These are phyloP conservation scores for Penicillium sp. DNA, from an alignment of 2,329 filamentous ascomycete species.

Conservation along the genomic window DNA sequence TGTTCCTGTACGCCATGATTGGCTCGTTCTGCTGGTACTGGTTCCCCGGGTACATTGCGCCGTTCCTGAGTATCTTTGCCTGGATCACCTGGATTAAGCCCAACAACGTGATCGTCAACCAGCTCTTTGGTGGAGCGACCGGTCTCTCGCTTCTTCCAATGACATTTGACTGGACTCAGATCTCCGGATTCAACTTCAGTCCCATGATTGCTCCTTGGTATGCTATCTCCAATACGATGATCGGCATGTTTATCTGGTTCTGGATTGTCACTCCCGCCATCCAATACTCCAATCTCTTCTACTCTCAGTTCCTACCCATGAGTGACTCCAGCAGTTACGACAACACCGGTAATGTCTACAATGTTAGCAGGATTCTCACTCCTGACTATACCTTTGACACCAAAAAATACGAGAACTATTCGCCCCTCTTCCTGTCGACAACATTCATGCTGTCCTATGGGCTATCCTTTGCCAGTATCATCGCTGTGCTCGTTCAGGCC, in stretches of 20 bases:
- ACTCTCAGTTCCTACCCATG: conserved; percentile 64
- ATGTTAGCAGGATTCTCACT: conserved; percentile 63
- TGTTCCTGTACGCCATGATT: conserved; percentile 60
- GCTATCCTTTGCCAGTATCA: conserved; percentile 68
- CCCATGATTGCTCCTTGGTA: conserved; percentile 71
- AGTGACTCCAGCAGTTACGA: conserved; percentile 69
- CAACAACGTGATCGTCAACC: conserved; percentile 66
- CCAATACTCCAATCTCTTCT: conserved; percentile 67
- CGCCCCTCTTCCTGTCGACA: conserved; percentile 61
- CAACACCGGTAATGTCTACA: conserved; percentile 64
- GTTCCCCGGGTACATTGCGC: conserved; percentile 66
- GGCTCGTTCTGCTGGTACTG: conserved; percentile 65
- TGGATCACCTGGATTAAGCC: conserved; percentile 71
- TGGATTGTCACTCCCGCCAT: conserved; percentile 59
- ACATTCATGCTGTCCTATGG: conserved; percentile 70
- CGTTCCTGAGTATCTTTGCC: conserved; percentile 68
- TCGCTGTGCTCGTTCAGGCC: conserved; percentile 67
- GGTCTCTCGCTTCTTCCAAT: conserved; percentile 24
- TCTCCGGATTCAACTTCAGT: conserved; percentile 65
- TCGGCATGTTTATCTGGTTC: conserved; percentile 65
- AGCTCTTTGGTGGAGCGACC: conserved; percentile 38
- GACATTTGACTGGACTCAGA: conserved; percentile 70
- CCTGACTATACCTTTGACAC: conserved; percentile 61
- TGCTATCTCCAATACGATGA: conserved; percentile 69
- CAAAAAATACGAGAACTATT: conserved; percentile 64